Evolutionary conservation across 1,284 basidiomycete species (phyloP).

Genomic region (Apiotrichum sp.): DNA sequence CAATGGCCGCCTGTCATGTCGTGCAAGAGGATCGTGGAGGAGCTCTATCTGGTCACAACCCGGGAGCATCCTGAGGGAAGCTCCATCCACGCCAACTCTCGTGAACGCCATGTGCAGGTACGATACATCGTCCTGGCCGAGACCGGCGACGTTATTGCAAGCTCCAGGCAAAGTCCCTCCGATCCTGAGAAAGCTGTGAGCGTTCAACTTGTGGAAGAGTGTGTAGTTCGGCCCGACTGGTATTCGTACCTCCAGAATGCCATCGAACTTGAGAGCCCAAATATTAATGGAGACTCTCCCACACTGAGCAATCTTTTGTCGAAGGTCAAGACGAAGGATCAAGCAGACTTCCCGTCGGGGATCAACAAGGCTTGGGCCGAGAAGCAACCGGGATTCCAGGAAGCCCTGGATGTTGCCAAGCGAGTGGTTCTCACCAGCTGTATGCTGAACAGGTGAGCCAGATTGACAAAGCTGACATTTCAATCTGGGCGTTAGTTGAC

Average conservation of each 20-base stretch:
- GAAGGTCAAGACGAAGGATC: slow-evolving; percentile 26
- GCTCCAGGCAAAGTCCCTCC: background rate
- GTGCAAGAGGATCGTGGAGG: slow-evolving; percentile 10
- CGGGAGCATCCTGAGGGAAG: background rate
- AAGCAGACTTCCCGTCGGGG: slow-evolving; percentile 19
- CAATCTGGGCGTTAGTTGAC: background rate
- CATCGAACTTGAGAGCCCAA: background rate
- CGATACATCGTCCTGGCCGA: slow-evolving; percentile 6
- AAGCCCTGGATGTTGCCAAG: slow-evolving; percentile 14
- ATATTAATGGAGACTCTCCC: background rate
- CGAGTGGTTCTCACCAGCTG: slow-evolving; percentile 29
- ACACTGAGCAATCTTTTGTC: background rate
- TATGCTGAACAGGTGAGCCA: slow-evolving; percentile 27
- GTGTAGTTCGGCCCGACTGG: slow-evolving; percentile 29
- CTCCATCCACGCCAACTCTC: background rate
- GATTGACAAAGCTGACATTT: background rate
- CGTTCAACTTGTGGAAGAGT: slow-evolving; percentile 19
- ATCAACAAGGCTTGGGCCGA: slow-evolving; percentile 20
- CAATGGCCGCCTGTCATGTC: slow-evolving; percentile 22
- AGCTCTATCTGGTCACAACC: slow-evolving; percentile 15
- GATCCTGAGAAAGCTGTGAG: background rate
- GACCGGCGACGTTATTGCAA: slow-evolving; percentile 8
- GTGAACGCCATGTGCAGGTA: background rate
- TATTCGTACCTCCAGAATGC: slow-evolving; percentile 8
- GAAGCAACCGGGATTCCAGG: background rate